phyloP scores from a whole-genome alignment of 2,329 filamentous ascomycete genomes.

The Epichloe sp. region DNA sequence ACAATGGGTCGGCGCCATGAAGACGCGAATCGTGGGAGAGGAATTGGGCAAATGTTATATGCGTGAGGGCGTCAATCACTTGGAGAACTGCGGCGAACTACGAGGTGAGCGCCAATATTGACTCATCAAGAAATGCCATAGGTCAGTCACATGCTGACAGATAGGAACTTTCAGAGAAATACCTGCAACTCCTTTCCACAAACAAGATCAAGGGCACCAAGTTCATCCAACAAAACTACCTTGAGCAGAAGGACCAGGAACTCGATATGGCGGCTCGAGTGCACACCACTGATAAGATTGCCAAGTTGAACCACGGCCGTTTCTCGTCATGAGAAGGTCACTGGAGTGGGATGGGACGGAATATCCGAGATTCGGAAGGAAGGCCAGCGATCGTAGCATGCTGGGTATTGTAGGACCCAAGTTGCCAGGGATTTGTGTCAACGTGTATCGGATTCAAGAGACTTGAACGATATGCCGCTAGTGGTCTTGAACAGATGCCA shows the following conservation, averaged over 20 bases:
- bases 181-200: slow-evolving; percentile 63
- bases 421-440: neutral
- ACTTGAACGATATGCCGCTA: neutral
- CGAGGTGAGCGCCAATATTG: slow-evolving; percentile 43
- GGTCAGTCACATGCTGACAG: neutral
- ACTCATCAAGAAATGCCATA: too few relatives aligned
- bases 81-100: slow-evolving; percentile 74
- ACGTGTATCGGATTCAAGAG: neutral
- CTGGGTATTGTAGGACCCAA: neutral
- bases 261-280: slow-evolving; percentile 25
- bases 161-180: slow-evolving; percentile 46
- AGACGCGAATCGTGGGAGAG: slow-evolving; percentile 68
- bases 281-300: slow-evolving; percentile 26
- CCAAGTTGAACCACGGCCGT: slow-evolving; percentile 23
- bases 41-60: slow-evolving; percentile 80
- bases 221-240: slow-evolving; percentile 68
- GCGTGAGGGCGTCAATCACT: slow-evolving; percentile 71
- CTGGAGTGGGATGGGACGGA: neutral
- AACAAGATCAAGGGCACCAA: slow-evolving; percentile 68
- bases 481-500: slow-evolving; percentile 5
- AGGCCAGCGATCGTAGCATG: neutral
- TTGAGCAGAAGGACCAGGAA: slow-evolving; percentile 36
- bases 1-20: slow-evolving; percentile 85
- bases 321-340: slow-evolving; percentile 16
- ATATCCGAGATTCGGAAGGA: neutral